Base-by-base conservation (phyloP, 768 basidiomycete genomes). In the Amylocystis lapponica region DNA sequence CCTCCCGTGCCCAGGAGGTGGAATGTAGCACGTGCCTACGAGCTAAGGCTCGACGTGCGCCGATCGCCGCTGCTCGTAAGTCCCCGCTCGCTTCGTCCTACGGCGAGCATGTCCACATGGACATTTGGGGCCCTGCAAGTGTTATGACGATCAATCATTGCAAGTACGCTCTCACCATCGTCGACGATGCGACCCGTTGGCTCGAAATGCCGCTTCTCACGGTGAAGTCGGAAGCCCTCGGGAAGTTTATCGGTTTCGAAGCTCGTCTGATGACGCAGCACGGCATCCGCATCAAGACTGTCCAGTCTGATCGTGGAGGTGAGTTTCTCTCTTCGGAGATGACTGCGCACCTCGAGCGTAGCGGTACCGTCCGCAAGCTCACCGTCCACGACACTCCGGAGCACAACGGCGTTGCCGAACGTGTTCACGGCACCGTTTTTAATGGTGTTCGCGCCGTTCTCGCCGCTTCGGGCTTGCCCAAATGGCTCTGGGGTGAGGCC, bases 11-110 rank as follows among this genome's bases (percentile, higher is more conserved):
- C n/a, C n/a, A n/a, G n/a, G n/a, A n/a, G n/a, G n/a, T 63, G 21
- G n/a, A n/a, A n/a, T 75, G 74, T 49, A 55, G 70, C 9, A 65
- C 67, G 0, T 76, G 75, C 35, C 47, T 66, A 0, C 67, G 67
- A 43, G 72, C 64, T 0, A 75, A 74, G 44, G 53, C 60, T 0
- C 71, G 55, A 0, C 41, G 58, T 1, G 63, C 67, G 45, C 51
- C 66, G 0, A 58, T 59, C 4, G 52, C 62, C 2, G 53, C 41
- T 17, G 23, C 16, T 21, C 45, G 45, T 21, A 10, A 23, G n/a
- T 26, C 45, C 13, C 33, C 34, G 53, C 53, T 51, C 2, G 56
- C 65, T 0, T 49, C 42, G 4, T 51, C 52, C 2, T 59, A 71
- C 43, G 62, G 67, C 10, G 60, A 63, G 3, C 59, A 66, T 17